phyloP scores from a whole-genome alignment of 768 basidiomycete species.

The Tylopilus plumbeoviolaceoides region DNA sequence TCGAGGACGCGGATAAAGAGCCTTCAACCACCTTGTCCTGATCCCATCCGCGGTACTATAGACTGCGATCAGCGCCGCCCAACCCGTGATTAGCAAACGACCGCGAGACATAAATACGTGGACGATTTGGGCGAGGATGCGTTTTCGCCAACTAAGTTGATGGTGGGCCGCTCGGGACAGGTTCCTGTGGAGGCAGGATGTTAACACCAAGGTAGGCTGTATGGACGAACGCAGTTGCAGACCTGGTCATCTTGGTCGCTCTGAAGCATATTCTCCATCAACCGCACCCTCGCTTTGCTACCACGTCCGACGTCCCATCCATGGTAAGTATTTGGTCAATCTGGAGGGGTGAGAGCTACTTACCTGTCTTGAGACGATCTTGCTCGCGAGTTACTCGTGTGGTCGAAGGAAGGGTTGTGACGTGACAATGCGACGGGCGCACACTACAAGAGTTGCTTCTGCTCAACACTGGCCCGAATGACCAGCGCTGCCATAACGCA shows the following conservation, averaged over 20 bases:
- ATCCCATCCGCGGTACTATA: too few relatives aligned
- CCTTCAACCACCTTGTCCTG: too few relatives aligned
- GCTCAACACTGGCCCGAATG: too few relatives aligned
- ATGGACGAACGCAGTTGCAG: slow-evolving; percentile 1
- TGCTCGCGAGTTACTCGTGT: too few relatives aligned
- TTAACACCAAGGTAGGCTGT: not conserved
- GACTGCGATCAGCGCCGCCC: too few relatives aligned
- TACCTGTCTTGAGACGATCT: slow-evolving; percentile 88
- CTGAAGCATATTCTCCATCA: slow-evolving; percentile 56
- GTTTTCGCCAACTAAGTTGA: slow-evolving; percentile 33
- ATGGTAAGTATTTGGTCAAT: slow-evolving; percentile 7
- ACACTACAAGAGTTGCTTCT: too few relatives aligned
- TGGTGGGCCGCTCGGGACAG: slow-evolving; percentile 23
- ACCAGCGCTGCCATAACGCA: too few relatives aligned
- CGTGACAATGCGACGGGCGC: too few relatives aligned
- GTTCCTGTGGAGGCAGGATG: slow-evolving; percentile 9
- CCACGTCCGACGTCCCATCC: slow-evolving; percentile 23
- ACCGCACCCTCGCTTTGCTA: slow-evolving; percentile 67
- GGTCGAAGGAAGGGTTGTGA: too few relatives aligned
- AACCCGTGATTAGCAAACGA: slow-evolving; percentile 89
- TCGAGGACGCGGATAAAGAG: too few relatives aligned
- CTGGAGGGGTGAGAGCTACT: slow-evolving; percentile 13
- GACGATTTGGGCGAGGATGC: slow-evolving; percentile 90
- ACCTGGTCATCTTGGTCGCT: slow-evolving; percentile 47
- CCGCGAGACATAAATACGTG: slow-evolving; percentile 86